Conservation (phyloP, 2,329 filamentous ascomycete genomes). For the Harringtonia aguacate region DNA sequence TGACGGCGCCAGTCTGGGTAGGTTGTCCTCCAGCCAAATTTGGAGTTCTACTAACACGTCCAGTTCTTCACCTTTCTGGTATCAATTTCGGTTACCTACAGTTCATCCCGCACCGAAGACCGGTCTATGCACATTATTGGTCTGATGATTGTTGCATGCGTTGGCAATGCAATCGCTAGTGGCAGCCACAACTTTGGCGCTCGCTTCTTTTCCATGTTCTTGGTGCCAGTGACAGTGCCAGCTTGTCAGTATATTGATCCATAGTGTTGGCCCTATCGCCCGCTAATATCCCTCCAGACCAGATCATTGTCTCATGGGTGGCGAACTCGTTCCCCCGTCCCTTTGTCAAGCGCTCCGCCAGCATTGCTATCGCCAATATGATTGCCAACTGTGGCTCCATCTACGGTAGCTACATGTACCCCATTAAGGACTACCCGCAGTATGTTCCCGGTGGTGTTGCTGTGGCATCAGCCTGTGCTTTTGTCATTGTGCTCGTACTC, state of each 20-base stretch:
- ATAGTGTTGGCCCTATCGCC: no score
- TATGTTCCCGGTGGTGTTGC: conserved; percentile 45
- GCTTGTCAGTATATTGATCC: conserved; percentile 22
- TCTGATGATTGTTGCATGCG: conserved; percentile 38
- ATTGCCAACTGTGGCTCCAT: conserved; percentile 49
- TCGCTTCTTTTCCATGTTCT: conserved; percentile 52
- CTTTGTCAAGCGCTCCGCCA: conserved; percentile 52
- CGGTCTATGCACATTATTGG: conserved; percentile 45
- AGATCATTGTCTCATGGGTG: conserved; percentile 55
- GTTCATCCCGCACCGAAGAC: conserved; percentile 41
- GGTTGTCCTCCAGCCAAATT: conserved; percentile 3
- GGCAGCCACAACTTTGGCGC: conserved; percentile 36
- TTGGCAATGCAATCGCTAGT: conserved; percentile 46
- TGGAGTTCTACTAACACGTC: not conserved
- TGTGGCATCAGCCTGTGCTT: conserved; percentile 50
- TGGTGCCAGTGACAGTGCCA: conserved; percentile 45
- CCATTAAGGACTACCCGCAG: conserved; percentile 20
- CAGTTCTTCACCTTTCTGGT: conserved; percentile 40
- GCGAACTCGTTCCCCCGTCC: conserved; percentile 63
- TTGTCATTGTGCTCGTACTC: conserved; percentile 45
- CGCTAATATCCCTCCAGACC: conserved; percentile 18
- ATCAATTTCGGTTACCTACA: conserved; percentile 43
- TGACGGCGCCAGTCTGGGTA: conserved; percentile 49
- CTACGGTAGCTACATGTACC: conserved; percentile 20
- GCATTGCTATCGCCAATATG: conserved; percentile 56